Evolutionary conservation across 2,329 filamentous ascomycete species (phyloP).

Genomic region (Microthyrium microscopicum): DNA sequence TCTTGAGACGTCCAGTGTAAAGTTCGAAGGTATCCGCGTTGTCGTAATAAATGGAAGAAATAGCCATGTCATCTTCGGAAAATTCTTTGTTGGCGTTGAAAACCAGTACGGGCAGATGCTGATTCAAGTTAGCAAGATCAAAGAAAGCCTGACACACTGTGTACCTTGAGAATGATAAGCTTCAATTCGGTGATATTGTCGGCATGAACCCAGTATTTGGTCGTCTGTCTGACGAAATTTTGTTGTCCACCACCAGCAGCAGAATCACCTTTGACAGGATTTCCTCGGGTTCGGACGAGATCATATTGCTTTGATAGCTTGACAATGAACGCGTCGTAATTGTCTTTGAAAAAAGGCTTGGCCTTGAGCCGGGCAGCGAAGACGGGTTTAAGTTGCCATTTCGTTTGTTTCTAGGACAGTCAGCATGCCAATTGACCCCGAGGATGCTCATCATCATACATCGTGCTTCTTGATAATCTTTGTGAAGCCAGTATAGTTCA

Average conservation of each 20-base stretch:
- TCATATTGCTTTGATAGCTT: conserved; percentile 93
- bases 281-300: conserved; percentile 78
- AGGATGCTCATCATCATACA: conserved; percentile 33
- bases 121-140: not conserved
- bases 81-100: conserved; percentile 98
- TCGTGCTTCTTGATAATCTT: conserved; percentile 99
- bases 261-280: conserved; percentile 82
- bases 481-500: conserved; percentile 98
- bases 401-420: conserved; percentile 62
- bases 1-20: conserved; percentile 87
- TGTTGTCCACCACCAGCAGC: conserved; percentile 81
- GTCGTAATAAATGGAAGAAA: conserved; percentile 97
- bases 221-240: conserved; percentile 92
- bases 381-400: conserved; percentile 86
- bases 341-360: conserved; percentile 97
- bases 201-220: conserved; percentile 98
- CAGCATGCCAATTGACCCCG: not conserved
- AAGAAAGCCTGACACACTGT: conserved; percentile 4
- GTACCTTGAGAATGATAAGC: conserved; percentile 78
- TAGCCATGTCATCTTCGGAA: conserved; percentile 74
- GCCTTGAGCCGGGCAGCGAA: conserved; percentile 89
- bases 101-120: conserved; percentile 85
- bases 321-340: conserved; percentile 91
- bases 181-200: conserved; percentile 98
- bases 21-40: conserved; percentile 88